Evolutionary conservation across 75 land plant species (phyloP), one percentile per base, ranked within the genome.

Genomic region (Picea glauca): DNA sequence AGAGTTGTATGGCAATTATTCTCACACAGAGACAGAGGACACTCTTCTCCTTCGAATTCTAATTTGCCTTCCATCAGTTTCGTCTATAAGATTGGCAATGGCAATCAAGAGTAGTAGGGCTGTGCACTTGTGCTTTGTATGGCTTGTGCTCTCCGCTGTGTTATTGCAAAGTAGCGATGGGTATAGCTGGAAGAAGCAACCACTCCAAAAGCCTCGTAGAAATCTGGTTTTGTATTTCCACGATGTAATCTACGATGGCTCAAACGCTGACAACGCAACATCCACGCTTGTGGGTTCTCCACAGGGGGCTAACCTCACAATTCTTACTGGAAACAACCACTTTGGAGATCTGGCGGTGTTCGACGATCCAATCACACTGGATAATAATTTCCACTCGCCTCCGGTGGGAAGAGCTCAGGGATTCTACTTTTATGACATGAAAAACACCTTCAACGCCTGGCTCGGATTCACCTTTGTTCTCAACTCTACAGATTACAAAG

Each of bases 401-500:
- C 83, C 86, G 6, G 84, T 89, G 13, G 91, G 91, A 0, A 74
- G 87, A 26, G 91, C 88, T 5, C 91, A 87, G 75, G 91, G 91
- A 17, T 50, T 84, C 46, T 90, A 90, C 58, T 5, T 87, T 1
- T 87, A 86, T 32, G 85, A 83, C 72, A 61, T 58, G 82, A 86
- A 86, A 58, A 76, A 80, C 2, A 70, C 62, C 5, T 86, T 79
- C 83, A 87, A 80, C 18, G 62, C 88, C 6, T 87, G 88, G 88
- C 80, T 90, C 1, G 86, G 79, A 3, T 90, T 90, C 78, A 66
- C 87, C 0, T 82, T 86, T 65, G 87, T 85, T 3, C 74, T 90
- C 65, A 87, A 90, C 50, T 80, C 87, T 0, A 84, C 86, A 0
- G 85, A 84, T 5, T 74, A 87, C 64, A 66, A 60, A 64, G 91